These are phyloP conservation scores for Antitrichia curtipendula DNA, from an alignment of 225 moss, liverwort and hornwort species.

Conservation along the genomic window DNA sequence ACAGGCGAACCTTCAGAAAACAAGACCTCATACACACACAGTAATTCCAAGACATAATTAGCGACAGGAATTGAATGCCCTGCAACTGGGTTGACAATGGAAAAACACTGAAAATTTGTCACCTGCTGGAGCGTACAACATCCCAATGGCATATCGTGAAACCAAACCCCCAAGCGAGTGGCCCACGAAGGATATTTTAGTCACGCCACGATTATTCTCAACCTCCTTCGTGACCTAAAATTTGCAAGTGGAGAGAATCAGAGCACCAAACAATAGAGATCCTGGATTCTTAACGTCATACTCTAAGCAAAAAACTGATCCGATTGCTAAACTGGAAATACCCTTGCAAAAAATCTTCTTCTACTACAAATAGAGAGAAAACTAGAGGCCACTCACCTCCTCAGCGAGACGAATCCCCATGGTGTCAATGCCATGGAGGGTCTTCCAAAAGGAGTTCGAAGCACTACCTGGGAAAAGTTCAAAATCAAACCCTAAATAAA, in stretches of 20 bases:
- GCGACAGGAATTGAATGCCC: not conserved
- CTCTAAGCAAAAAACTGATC: not conserved
- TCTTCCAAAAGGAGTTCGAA: constrained; percentile 5
- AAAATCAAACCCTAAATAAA: not conserved
- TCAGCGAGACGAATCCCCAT: constrained; percentile 33
- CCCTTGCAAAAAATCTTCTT: not conserved
- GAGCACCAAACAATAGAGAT: not conserved
- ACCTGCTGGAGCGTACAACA: constrained; percentile 47
- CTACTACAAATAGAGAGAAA: not conserved
- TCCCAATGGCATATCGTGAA: constrained; percentile 59
- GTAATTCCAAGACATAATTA: not conserved
- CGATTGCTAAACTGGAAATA: not conserved
- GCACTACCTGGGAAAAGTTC: constrained; percentile 18
- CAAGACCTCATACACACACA: not conserved
- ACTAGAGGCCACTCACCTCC: constrained; percentile 5
- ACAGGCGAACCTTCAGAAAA: not conserved
- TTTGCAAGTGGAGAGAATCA: not conserved
- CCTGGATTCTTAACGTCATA: not conserved
- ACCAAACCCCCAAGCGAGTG: constrained; percentile 92
- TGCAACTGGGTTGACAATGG: not conserved
- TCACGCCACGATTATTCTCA: constrained; percentile 31
- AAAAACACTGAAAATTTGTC: not conserved
- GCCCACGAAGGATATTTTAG: constrained; percentile 58
- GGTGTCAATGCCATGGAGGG: constrained; percentile 31
- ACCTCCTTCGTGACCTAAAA: constrained; percentile 42